phyloP scores from a whole-genome alignment of 768 basidiomycete species.

The Pholiota molesta region DNA sequence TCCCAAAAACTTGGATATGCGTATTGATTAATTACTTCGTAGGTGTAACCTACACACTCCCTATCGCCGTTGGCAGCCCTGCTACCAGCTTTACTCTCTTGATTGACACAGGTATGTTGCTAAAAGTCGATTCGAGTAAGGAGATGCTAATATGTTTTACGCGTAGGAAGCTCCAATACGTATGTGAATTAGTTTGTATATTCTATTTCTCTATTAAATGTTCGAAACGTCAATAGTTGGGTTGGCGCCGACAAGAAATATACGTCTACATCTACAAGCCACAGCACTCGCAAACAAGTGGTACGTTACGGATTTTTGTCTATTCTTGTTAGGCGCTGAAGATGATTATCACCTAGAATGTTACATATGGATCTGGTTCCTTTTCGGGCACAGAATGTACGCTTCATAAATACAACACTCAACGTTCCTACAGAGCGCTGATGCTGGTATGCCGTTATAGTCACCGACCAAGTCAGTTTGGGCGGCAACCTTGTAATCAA shows the following conservation, averaged over 20 bases:
- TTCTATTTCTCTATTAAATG: background rate
- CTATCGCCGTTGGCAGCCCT: constrained; percentile 55
- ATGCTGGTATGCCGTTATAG: constrained; percentile 30
- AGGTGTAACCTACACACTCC: constrained; percentile 54
- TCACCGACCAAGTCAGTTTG: constrained; percentile 50
- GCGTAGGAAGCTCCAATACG: constrained; percentile 38
- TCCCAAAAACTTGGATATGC: background rate
- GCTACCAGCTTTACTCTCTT: constrained; percentile 52
- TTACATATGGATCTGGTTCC: constrained; percentile 56
- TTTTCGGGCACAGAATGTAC: constrained; percentile 58
- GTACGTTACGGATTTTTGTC: constrained; percentile 27
- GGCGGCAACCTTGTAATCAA: constrained; percentile 24
- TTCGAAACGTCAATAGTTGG: constrained; percentile 36
- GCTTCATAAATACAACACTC: constrained; percentile 12
- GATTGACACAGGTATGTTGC: constrained; percentile 54
- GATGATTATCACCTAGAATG: constrained; percentile 35
- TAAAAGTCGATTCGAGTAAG: background rate
- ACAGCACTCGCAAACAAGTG: constrained; percentile 32
- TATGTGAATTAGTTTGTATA: constrained; percentile 6
- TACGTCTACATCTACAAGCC: constrained; percentile 47
- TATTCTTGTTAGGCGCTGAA: constrained; percentile 1
- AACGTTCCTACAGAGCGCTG: background rate
- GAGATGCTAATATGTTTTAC: constrained; percentile 1
- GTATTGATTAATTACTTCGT: constrained; percentile 2
- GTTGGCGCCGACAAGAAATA: constrained; percentile 53